Evolutionary conservation across 2,329 filamentous ascomycete genomes (phyloP), one percentile per base, ranked within the genome.

Genomic region (Aspergillus costaricaensis): DNA sequence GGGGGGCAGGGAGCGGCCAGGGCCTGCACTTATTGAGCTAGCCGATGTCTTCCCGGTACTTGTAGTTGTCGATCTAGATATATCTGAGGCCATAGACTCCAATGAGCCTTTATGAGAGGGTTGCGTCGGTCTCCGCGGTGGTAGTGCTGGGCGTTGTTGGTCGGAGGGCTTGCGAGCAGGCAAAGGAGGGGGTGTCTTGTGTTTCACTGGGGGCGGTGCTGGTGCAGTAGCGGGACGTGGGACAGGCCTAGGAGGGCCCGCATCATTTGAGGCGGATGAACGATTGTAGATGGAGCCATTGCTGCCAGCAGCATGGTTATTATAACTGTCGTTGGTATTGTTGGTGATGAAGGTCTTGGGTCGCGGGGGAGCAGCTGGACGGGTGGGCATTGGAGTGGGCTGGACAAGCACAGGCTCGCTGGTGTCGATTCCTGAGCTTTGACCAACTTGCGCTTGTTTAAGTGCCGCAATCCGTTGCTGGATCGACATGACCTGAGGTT

Each of bases 31-130:
- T 25, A 71, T 53, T 60, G 70, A 72, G 32, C 71, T 68, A 38
- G 68, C 71, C 59, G 70, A 70, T 27, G 71, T 76, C 25, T 74
- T 73, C 38, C 74, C 78, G 23, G 79, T 76, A 54, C 77, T 79
- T 39, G 77, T 52, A 41, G 67, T 62, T 0, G 79, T 79, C 12
- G 84, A 85, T 9, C 81, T 70, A 5, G 80, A 82, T 4, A 80
- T 83, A 75, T 79, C 66, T 9, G 85, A 86, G 15, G 81, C 80
- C 48, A 82, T 75, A 1, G 84, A 86, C 53, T 85, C 85, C 25
- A 71, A 70, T 0, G 82, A 84, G 7, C 68, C 73, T 61, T 74
- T 74, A 43, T 79, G 74, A 41, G 68, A 72, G 8, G 74, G 63
- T 5, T 71, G 68, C n/a, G 73, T 70, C 5, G 77, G 74, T 60